Evolutionary conservation across 73 alveolate species (phyloP).

Genomic region (Uronychia setigera): DNA sequence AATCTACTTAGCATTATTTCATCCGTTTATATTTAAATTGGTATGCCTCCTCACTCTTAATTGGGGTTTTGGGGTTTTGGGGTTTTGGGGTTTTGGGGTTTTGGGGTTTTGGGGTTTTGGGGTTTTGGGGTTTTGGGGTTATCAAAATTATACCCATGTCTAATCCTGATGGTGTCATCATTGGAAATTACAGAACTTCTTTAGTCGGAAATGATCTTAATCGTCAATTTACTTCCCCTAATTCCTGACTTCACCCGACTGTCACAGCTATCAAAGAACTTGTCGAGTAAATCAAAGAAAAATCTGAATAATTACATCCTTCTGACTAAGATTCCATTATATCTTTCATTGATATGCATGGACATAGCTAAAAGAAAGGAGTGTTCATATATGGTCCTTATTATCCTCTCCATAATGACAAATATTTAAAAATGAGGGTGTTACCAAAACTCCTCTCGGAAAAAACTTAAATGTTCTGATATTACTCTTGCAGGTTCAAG

Average conservation of each 20-base stretch:
- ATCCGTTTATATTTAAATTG: too few relatives aligned
- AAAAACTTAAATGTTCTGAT: constrained; percentile 54
- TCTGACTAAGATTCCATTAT: too few relatives aligned
- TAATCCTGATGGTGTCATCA: constrained; percentile 89
- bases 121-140: too few relatives aligned
- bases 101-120: too few relatives aligned
- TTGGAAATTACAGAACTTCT: constrained; percentile 90
- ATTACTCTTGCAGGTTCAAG: constrained; percentile 60
- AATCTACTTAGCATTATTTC: too few relatives aligned
- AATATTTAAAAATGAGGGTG: constrained; percentile 31
- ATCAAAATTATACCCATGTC: constrained; percentile 91
- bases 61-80: too few relatives aligned
- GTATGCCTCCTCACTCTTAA: too few relatives aligned
- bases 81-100: too few relatives aligned
- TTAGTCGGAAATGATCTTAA: constrained; percentile 89
- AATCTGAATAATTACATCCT: too few relatives aligned
- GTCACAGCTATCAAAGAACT: constrained; percentile 62
- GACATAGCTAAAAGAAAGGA: constrained; percentile 56
- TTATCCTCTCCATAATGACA: constrained; percentile 49
- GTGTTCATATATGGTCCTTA: constrained; percentile 63
- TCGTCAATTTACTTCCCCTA: constrained; percentile 90
- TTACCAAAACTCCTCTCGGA: constrained; percentile 53
- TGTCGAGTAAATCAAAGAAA: too few relatives aligned
- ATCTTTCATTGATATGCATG: constrained; percentile 59
- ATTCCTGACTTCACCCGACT: constrained; percentile 86